These are phyloP conservation scores for Calonectria leucothoes DNA, from an alignment of 2,329 filamentous ascomycete species.

Conservation along the genomic window DNA sequence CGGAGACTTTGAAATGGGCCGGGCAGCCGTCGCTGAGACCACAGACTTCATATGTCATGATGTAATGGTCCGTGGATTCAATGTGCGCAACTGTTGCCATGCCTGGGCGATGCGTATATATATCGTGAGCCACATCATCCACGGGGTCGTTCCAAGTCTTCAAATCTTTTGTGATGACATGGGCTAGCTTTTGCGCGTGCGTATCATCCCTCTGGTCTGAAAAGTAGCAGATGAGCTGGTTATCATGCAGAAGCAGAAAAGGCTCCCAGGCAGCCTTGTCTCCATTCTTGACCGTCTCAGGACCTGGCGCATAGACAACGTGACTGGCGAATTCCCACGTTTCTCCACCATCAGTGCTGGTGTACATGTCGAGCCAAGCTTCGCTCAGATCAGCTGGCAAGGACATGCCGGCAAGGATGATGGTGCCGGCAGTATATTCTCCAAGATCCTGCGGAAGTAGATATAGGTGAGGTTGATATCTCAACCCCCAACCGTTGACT, in stretches of 20 bases:
- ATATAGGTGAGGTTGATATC: conserved; percentile 78
- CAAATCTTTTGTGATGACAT: conserved; percentile 71
- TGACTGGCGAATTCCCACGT: conserved; percentile 26
- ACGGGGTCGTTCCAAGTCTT: conserved; percentile 68
- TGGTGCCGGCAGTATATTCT: conserved; percentile 57
- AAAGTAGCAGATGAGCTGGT: conserved; percentile 24
- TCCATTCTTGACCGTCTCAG: conserved; percentile 10
- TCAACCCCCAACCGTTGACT: conserved; percentile 71
- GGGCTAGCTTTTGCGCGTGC: conserved; percentile 57
- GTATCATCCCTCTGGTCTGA: conserved; percentile 20
- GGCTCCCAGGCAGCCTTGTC: conserved; percentile 29
- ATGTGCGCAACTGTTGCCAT: conserved; percentile 26
- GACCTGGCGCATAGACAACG: conserved; percentile 23
- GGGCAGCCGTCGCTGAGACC: conserved; percentile 15
- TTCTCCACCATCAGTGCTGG: conserved; percentile 11
- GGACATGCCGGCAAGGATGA: conserved; percentile 23
- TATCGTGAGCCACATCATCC: conserved; percentile 67
- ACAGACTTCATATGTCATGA: conserved; percentile 27
- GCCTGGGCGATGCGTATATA: conserved; percentile 9
- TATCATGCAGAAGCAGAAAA: conserved; percentile 21
- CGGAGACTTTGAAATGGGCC: conserved; percentile 19
- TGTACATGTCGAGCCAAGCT: conserved; percentile 29
- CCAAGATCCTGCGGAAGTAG: conserved; percentile 68
- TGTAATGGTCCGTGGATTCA: conserved; percentile 11
- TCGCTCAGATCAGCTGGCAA: conserved; percentile 7